Evolutionary conservation across 73 alveolate species (phyloP), one percentile per base, ranked within the genome.

Genomic region (Uronychia setigera): DNA sequence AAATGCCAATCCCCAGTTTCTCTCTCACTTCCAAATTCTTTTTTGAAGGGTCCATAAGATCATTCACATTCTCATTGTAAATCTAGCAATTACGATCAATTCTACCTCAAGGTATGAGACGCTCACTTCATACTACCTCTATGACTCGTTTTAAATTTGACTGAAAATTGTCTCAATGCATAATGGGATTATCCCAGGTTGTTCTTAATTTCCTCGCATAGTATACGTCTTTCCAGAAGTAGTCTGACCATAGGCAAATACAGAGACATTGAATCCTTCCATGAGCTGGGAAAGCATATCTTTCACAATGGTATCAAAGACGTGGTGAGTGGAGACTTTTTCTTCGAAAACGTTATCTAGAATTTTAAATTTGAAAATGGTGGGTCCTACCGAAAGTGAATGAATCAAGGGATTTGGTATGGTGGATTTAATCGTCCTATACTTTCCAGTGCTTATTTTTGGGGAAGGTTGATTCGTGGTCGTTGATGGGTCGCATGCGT

Each of bases 31-130:
- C 98, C 74, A 87, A 88, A 81, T 88, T 91, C 84, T 92, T 91
- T 59, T 94, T 94, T 5, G 87, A 82, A 29, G 92, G 76, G 80
- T 94, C 98, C 31, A 94, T 94, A 80, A 94, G 88, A 77, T 94
- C 98, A 82, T 94, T 94, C 31, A 94, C 93, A 0, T 93, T 88
- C 86, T 94, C 98, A 83, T 94, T 94, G 85, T 94, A 94, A 35
- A 94, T 94, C 93, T 94, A 77, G 26, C 35, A 60, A 1, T 60
- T 9, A 5, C 88, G 31, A 58, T 26, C 76, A 76, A 74, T 32
- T 91, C 80, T 30, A 94, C 96, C 85, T 94, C 94, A 19, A 94
- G 88, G 59, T 91, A 60, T 32, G 94, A 85, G 79, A 88, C 93
- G 34, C 82, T 84, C 77, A 94, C 92, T 26, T 1, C 34, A 35